These are phyloP conservation scores for Malus hybrid DNA, from an alignment of 331 rosid species.

Conservation along the genomic window DNA sequence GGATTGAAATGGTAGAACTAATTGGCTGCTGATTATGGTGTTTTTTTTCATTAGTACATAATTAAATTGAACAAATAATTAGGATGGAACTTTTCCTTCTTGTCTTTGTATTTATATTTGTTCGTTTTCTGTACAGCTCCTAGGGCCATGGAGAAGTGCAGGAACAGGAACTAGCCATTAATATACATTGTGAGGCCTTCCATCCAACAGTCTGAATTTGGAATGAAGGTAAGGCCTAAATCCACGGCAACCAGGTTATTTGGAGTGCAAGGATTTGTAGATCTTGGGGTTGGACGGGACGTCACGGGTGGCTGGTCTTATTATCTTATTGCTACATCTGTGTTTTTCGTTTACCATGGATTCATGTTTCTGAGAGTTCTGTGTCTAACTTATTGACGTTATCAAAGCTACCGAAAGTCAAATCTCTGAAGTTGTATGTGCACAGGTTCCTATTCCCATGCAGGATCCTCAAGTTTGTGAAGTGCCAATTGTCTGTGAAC, in stretches of 20 bases:
- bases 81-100: neutral
- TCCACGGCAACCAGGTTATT: slow-evolving; percentile 6
- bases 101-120: neutral
- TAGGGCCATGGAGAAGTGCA: slow-evolving; percentile 66
- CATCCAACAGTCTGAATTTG: slow-evolving; percentile 23
- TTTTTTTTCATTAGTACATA: neutral
- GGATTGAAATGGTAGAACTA: neutral
- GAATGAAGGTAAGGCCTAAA: slow-evolving; percentile 9
- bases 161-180: slow-evolving; percentile 45
- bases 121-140: slow-evolving; percentile 52
- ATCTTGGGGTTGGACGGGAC: slow-evolving; percentile 34
- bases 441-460: slow-evolving; percentile 21
- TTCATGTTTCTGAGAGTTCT: slow-evolving; percentile 25
- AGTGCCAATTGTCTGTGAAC: slow-evolving; percentile 28
- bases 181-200: slow-evolving; percentile 12
- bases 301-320: slow-evolving; percentile 22
- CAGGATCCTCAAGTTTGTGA: slow-evolving; percentile 33
- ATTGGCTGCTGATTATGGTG: neutral
- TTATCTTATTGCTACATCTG: slow-evolving; percentile 6
- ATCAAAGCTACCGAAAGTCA: slow-evolving; percentile 6
- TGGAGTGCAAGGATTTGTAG: slow-evolving; percentile 12
- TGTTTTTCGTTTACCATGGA: slow-evolving; percentile 20
- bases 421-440: slow-evolving; percentile 3
- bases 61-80: neutral
- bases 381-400: slow-evolving; percentile 21